Base-by-base conservation (phyloP, 2,329 filamentous ascomycete species). In the Ramularia collo-cygni region DNA sequence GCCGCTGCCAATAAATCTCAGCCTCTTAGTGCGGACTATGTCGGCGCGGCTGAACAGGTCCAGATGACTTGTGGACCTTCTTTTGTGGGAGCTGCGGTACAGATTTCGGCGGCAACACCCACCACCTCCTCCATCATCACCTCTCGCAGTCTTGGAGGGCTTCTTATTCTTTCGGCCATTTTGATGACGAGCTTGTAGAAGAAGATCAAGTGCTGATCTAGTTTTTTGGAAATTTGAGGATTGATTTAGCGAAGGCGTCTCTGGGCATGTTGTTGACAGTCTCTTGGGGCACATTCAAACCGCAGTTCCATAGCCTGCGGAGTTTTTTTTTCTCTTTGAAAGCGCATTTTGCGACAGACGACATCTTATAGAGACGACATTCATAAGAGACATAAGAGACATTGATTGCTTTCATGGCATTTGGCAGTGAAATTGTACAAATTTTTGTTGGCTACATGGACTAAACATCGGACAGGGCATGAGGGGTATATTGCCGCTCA, bases 11-110 rank as follows among this genome's bases (percentile, higher is more conserved):
- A 88, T 52, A 69, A 76, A 26, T 74, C 69, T 3, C 78, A 84
- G 51, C 75, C 79, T 6, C 73, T 96, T 33, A 75, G 76, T 17
- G 61, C 68, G 12, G 84, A 80, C 0, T 96, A 95, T 59, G 64
- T 72, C 4, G 55, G 66, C 8, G 87, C 88, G 0, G 89, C 90
- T 0, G 64, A 74, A 46, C 76, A 83, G 54, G 73, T 96, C 37
- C 83, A 95, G 56, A 68, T 76, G 8, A 70, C 57, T 8, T 82
- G 78, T 52, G 78, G 78, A 1, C 64, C 68, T 1, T 60, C 54
- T 1, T 81, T 79, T 51, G 72, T 55, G 10, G 38, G 52, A 28
- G 37, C 49, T 12, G 37, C 43, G 14, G 37, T 43, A 13, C 24
- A 42, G 26, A 38, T 17, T 8, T 35, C 27, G 31, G 16, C 16